These are phyloP conservation scores for Aspergillus texensis DNA, from an alignment of 2,329 filamentous ascomycete species.

Conservation along the genomic window DNA sequence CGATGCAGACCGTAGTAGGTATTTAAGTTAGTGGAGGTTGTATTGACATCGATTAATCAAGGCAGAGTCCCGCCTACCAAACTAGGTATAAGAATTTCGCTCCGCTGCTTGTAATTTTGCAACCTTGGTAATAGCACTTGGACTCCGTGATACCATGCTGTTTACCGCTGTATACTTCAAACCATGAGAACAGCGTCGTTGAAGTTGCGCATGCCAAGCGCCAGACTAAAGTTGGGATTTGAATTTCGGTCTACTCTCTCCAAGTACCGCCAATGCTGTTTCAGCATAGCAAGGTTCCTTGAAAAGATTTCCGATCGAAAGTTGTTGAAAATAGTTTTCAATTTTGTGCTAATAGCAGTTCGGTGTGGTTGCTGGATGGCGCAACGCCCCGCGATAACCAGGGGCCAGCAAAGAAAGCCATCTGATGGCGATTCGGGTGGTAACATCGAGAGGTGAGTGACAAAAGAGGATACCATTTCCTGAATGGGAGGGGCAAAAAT, in stretches of 20 bases:
- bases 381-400: conserved; percentile 10
- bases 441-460: neutral
- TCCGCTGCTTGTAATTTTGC: neutral
- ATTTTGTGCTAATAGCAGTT: neutral
- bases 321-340: neutral
- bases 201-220: neutral
- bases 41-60: too few species aligned
- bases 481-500: neutral
- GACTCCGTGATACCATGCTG: fast-evolving
- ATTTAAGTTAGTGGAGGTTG: too few species aligned
- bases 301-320: neutral
- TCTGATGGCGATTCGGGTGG: conserved; percentile 1
- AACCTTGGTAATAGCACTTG: neutral
- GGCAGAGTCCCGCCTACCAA: too few species aligned
- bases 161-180: neutral
- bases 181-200: neutral
- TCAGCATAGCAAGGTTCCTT: neutral
- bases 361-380: neutral
- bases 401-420: conserved; percentile 12
- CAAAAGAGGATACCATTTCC: conserved; percentile 1
- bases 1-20: neutral
- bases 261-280: neutral
- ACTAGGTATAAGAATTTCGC: too few species aligned
- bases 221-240: neutral
- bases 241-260: neutral